Evolutionary conservation across 164 flowering plant genomes (phyloP).

Genomic region (Magnolia changhungtana): DNA sequence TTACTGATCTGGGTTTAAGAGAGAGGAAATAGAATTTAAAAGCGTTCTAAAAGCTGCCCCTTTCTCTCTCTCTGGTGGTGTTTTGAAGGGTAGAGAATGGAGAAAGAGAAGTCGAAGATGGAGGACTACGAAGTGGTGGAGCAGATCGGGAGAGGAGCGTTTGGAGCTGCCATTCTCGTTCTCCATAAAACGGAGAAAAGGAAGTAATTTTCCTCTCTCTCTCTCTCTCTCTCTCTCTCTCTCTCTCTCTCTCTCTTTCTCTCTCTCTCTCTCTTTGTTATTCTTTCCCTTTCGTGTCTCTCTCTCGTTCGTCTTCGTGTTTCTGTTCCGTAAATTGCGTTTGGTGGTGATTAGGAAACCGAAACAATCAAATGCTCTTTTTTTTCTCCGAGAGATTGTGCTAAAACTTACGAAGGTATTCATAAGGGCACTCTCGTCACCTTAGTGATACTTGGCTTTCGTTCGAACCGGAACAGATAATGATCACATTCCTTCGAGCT

Average conservation of each 20-base stretch:
- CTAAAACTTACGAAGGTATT: too few relatives aligned
- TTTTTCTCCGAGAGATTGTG: too few relatives aligned
- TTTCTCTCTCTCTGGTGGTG: neutral
- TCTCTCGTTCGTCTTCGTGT: neutral
- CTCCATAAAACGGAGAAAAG: conserved; percentile 55
- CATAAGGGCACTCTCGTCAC: too few relatives aligned
- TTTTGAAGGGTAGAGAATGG: conserved; percentile 31
- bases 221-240: neutral
- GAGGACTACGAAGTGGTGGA: conserved; percentile 77
- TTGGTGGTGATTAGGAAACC: neutral
- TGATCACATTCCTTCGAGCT: too few relatives aligned
- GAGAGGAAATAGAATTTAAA: neutral
- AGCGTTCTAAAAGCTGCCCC: neutral
- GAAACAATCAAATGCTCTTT: too few relatives aligned
- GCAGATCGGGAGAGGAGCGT: conserved; percentile 90
- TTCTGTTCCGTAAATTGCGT: neutral
- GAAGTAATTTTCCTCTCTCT: conserved; percentile 30
- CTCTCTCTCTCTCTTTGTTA: neutral
- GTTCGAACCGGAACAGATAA: too few relatives aligned
- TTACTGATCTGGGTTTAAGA: conserved; percentile 7
- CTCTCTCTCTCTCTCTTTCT: neutral
- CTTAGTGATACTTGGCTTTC: too few relatives aligned
- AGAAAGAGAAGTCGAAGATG: conserved; percentile 46
- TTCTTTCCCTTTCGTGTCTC: neutral
- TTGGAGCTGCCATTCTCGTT: conserved; percentile 74